phyloP scores from a whole-genome alignment of 805 yeast species.

The Cyberlindnera euphorbiae region DNA sequence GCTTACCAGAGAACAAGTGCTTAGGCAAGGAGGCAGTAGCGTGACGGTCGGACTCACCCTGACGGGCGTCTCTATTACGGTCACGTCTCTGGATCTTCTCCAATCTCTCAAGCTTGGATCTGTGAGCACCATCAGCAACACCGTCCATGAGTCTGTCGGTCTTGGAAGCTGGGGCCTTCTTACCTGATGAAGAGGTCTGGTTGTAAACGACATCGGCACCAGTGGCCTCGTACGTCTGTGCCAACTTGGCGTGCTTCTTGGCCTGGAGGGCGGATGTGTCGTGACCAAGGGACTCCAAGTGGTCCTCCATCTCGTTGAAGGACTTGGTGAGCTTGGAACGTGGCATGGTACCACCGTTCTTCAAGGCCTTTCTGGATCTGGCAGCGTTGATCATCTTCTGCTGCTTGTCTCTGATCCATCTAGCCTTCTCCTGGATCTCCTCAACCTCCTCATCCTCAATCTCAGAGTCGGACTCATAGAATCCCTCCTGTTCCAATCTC shows the following conservation, averaged over 20 bases:
- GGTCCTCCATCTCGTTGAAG: constrained; percentile 76
- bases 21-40: constrained; percentile 80
- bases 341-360: constrained; percentile 85
- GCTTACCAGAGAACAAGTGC: constrained; percentile 93
- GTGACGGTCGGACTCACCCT: constrained; percentile 96
- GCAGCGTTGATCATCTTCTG: constrained; percentile 88
- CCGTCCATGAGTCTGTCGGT: constrained; percentile 83
- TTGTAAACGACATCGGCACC: constrained; percentile 63
- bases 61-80: constrained; percentile 86
- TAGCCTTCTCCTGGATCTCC: constrained; percentile 79
- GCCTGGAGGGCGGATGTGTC: constrained; percentile 66
- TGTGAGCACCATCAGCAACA: constrained; percentile 71
- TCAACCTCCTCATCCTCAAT: constrained; percentile 63
- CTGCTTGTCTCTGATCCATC: constrained; percentile 94
- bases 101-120: constrained; percentile 82
- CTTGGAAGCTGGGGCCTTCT: constrained; percentile 42
- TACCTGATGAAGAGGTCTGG: constrained; percentile 20
- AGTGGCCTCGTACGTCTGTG: constrained; percentile 38
- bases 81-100: constrained; percentile 89
- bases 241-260: constrained; percentile 38
- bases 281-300: constrained; percentile 86
- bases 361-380: constrained; percentile 78
- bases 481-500: constrained; percentile 87
- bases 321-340: constrained; percentile 80
- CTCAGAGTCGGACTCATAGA: constrained; percentile 83